Conservation (phyloP, 192 early-diverging fungal species). For the Backusella tuberculispora region DNA sequence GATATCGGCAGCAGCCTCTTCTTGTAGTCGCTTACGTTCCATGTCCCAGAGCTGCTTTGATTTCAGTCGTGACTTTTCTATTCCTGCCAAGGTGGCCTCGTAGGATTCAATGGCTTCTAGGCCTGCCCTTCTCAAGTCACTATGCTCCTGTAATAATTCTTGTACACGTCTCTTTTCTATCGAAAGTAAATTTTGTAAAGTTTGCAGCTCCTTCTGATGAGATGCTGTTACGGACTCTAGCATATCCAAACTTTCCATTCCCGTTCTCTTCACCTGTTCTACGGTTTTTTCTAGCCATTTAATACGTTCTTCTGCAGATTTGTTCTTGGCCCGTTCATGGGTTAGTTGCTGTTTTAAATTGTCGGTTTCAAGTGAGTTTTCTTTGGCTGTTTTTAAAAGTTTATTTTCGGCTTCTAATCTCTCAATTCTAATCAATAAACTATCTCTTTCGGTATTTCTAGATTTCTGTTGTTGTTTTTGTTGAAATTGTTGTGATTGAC, state of each 20-base stretch:
- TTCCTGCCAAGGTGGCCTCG: constrained; percentile 37
- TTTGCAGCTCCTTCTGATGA: constrained; percentile 20
- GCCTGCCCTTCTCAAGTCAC: constrained; percentile 40
- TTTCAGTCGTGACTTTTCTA: constrained; percentile 36
- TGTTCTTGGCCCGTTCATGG: constrained; percentile 10
- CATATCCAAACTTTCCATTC: constrained; percentile 41
- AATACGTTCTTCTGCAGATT: constrained; percentile 4
- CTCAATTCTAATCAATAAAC: constrained; percentile 3
- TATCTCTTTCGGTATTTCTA: neutral
- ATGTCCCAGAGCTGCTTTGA: constrained; percentile 33
- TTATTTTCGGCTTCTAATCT: constrained; percentile 17
- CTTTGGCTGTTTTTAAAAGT: neutral
- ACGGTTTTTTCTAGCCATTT: constrained; percentile 25
- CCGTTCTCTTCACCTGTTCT: constrained; percentile 33
- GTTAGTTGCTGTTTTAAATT: constrained; percentile 5
- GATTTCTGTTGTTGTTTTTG: neutral
- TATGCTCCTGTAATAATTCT: constrained; percentile 27
- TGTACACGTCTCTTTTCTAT: constrained; percentile 4
- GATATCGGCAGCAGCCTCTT: constrained; percentile 12
- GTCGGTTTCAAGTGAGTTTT: neutral
- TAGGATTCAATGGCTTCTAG: constrained; percentile 46
- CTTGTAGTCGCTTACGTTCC: neutral
- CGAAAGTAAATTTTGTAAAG: neutral
- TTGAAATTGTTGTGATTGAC: neutral
- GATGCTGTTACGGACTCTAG: constrained; percentile 31